Evolutionary conservation across 2,329 filamentous ascomycete genomes (phyloP).

Genomic region (Didymosphaeria variabile): DNA sequence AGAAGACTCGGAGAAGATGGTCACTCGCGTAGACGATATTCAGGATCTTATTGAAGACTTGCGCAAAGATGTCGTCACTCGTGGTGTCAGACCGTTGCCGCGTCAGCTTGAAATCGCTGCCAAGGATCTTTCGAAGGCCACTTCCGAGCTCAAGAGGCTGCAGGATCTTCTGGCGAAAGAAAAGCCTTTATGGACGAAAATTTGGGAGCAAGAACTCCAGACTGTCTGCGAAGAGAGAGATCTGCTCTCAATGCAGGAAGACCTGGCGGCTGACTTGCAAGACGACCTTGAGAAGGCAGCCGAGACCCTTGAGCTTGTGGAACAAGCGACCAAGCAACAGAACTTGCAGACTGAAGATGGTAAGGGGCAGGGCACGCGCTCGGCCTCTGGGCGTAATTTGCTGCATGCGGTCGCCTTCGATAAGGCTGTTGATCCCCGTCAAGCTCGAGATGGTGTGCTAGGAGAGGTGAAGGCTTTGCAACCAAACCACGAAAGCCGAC

Average conservation of each 20-base stretch:
- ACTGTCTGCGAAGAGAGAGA: constrained; percentile 95
- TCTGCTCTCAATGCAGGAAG: constrained; percentile 94
- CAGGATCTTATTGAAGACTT: constrained; percentile 96
- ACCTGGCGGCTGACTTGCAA: constrained; percentile 88
- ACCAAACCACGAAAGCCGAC: constrained; percentile 89
- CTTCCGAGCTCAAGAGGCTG: constrained; percentile 90
- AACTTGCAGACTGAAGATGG: constrained; percentile 76
- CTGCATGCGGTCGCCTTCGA: constrained; percentile 52
- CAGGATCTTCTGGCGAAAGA: constrained; percentile 90
- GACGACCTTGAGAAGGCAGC: constrained; percentile 95
- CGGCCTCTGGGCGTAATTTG: constrained; percentile 57
- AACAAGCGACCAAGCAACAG: constrained; percentile 98
- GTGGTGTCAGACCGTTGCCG: constrained; percentile 89
- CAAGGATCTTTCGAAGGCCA: constrained; percentile 84
- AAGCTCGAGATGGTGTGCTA: constrained; percentile 89
- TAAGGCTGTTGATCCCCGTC: constrained; percentile 71
- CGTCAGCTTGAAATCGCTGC: constrained; percentile 88
- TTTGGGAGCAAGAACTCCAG: constrained; percentile 98
- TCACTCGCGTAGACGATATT: constrained; percentile 93
- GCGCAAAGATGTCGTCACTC: constrained; percentile 93
- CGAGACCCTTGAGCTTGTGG: constrained; percentile 92
- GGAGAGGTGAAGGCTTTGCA: constrained; percentile 93
- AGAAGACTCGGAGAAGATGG: constrained; percentile 87
- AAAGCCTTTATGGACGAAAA: constrained; percentile 98
- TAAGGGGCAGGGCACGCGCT: constrained; percentile 51